These are phyloP conservation scores for Vanderwaltozyma polyspora DNA, from an alignment of 805 yeast genomes.

Conservation along the genomic window DNA sequence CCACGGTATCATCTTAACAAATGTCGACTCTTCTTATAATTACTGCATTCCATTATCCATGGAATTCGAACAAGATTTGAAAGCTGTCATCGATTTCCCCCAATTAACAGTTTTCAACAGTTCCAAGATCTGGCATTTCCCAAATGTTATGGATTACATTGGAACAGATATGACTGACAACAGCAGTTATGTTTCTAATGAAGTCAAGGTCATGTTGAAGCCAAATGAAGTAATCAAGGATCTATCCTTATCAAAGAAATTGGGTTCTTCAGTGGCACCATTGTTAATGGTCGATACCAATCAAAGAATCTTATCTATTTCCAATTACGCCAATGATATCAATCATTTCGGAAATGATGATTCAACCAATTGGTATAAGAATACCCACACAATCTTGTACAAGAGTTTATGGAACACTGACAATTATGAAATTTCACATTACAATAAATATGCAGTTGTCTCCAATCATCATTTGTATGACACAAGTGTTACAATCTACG, in stretches of 20 bases:
- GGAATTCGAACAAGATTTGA: no score
- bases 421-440: conserved; percentile 1
- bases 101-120: conserved; percentile 2
- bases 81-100: conserved; percentile 6
- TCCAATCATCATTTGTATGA: conserved; percentile 14
- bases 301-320: conserved; percentile 2
- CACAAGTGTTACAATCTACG: conserved; percentile 12
- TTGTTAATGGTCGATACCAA: conserved; percentile 3
- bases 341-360: not conserved
- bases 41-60: not conserved
- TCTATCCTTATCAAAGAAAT: not conserved
- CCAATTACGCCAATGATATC: not conserved
- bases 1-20: conserved; percentile 1
- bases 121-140: conserved; percentile 3
- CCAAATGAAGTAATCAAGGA: conserved; percentile 1
- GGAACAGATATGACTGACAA: no score
- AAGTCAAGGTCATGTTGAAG: conserved; percentile 1
- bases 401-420: not conserved
- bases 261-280: not conserved
- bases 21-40: not conserved
- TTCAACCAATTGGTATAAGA: conserved; percentile 2
- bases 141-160: conserved; percentile 5
- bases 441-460: conserved; percentile 4
- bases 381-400: conserved; percentile 2
- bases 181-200: no score